These are phyloP conservation scores for Tetrapisispora taiwanensis DNA, from an alignment of 805 yeast genomes.

Conservation along the genomic window DNA sequence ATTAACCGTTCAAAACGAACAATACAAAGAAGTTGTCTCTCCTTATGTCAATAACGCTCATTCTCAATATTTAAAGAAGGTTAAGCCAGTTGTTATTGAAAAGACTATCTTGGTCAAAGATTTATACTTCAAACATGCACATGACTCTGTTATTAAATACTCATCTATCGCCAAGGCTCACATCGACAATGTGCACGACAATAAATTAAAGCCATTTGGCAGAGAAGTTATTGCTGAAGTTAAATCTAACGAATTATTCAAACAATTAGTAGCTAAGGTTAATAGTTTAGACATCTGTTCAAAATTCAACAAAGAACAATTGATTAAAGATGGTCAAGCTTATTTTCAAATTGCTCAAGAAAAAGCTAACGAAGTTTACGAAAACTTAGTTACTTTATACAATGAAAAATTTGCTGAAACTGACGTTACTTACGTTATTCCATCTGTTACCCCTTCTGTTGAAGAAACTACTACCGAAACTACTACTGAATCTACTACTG, in stretches of 20 bases:
- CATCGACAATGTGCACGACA: neutral
- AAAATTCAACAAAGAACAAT: neutral
- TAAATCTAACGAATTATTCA: neutral
- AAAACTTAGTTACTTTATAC: neutral
- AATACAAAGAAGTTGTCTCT: constrained; percentile 11
- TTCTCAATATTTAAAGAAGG: constrained; percentile 1
- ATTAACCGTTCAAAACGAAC: constrained; percentile 6
- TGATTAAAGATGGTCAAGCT: neutral
- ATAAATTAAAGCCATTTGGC: constrained; percentile 1
- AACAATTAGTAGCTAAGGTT: neutral
- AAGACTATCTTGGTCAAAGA: neutral
- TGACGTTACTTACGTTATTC: neutral
- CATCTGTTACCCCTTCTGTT: neutral
- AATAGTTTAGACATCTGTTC: neutral
- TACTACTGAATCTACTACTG: neutral
- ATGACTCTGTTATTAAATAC: neutral
- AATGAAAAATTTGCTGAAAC: neutral
- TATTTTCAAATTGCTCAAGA: neutral
- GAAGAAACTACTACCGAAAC: neutral
- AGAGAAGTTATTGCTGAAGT: neutral
- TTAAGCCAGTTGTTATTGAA: constrained; percentile 5
- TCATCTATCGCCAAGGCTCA: neutral
- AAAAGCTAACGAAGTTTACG: neutral
- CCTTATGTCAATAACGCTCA: constrained; percentile 7
- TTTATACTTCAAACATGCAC: neutral